These are phyloP conservation scores for Musa itinerans DNA, from an alignment of 176 grass and related monocot species.

Conservation along the genomic window DNA sequence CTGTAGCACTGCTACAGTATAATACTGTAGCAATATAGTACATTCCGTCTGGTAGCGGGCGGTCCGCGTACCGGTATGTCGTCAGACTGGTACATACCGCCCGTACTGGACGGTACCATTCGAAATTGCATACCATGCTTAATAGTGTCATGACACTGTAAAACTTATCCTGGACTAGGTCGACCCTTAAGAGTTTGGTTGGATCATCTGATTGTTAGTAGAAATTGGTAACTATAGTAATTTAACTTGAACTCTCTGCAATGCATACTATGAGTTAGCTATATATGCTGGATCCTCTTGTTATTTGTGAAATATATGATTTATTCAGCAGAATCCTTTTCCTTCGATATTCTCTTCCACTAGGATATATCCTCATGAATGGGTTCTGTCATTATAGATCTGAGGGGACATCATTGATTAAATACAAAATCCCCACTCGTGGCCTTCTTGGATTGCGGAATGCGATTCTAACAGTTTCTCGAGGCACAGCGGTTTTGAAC, in stretches of 20 bases:
- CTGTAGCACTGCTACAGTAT: too few species aligned
- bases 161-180: too few species aligned
- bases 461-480: constrained; percentile 83
- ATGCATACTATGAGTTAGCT: neutral
- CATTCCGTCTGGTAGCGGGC: too few species aligned
- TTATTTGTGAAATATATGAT: neutral
- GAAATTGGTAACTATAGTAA: too few species aligned
- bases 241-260: neutral
- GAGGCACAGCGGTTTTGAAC: constrained; percentile 74
- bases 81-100: too few species aligned
- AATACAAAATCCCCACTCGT: constrained; percentile 96
- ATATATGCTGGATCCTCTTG: neutral
- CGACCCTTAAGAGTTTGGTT: too few species aligned
- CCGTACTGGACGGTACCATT: too few species aligned
- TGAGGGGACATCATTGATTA: constrained; percentile 67
- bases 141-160: too few species aligned
- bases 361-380: neutral
- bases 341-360: neutral
- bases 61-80: too few species aligned
- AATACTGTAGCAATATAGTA: too few species aligned
- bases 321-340: neutral
- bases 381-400: constrained; percentile 38
- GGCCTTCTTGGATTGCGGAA: constrained; percentile 94
- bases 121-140: too few species aligned
- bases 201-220: too few species aligned